Base-by-base conservation (phyloP, 495 filamentous ascomycete genomes). In the Cladorrhinum samala region DNA sequence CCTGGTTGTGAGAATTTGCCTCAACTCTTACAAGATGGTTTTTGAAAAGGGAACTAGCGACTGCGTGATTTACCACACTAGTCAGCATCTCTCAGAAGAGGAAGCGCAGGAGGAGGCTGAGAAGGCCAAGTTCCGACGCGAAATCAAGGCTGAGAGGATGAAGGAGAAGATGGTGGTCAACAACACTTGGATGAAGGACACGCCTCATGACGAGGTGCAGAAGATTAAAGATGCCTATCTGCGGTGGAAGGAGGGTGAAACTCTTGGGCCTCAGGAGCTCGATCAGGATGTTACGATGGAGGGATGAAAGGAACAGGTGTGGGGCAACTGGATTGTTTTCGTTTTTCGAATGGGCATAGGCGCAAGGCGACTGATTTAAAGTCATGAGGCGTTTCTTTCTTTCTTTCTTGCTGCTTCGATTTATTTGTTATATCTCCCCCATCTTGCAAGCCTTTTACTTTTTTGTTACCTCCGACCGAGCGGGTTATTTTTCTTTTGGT, bases 11-110 rank as follows among this genome's bases (percentile, higher is more conserved):
- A 77, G 86, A 18, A 88, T 95, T 63, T 88, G 83, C 59, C 83
- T 91, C 38, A 87, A 88, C 61, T 88, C 82, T 47, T 93, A 88
- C 65, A 85, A 87, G 57, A 83, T 91, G 56, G 75, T 89, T 19
- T 95, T 88, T 72, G 81, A 86, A 56, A 81, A 84, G 9, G 73
- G 76, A 9, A 91, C 86, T 33, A 68, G 65, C 52, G 72, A 82
- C 55, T 80, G 63, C 56, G 78, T 77, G 58, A 60, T 79, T 41
- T 81, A 79, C 52, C 63, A 66, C 41, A 63, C 60, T 53, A 61
- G 19, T 54, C 57, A 55, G 40, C 40, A 62, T 61, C 18, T 62
- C 13, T 59, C 61, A 13, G 67, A 68, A 24, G 65, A 64, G 5
- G 58, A 57, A 42, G 51, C 70, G 11, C 76, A 80, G 4, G 78